These are phyloP conservation scores for Phaffia tasmanica DNA, from an alignment of 768 basidiomycete genomes.

Conservation along the genomic window DNA sequence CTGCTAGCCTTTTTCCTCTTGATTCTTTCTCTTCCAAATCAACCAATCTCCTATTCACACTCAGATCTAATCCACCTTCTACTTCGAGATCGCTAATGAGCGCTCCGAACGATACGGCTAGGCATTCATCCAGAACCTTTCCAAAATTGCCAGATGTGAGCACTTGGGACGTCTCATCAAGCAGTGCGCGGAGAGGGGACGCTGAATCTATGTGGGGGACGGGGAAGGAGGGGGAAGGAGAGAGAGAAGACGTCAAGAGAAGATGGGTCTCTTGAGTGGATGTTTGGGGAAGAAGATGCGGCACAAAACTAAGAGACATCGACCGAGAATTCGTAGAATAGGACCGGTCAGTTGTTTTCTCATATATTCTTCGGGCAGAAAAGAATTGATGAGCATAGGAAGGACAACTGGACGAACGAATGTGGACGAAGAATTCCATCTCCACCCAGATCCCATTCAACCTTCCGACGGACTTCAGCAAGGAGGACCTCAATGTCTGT, in stretches of 20 bases:
- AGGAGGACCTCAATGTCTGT: conserved; percentile 25
- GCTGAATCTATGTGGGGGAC: conserved; percentile 37
- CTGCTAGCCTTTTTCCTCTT: conserved; percentile 53
- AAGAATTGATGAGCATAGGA: not conserved
- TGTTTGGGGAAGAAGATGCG: conserved; percentile 64
- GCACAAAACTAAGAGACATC: conserved; percentile 48
- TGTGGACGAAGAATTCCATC: conserved; percentile 19
- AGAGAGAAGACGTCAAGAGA: conserved; percentile 43
- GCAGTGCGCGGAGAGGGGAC: conserved; percentile 51
- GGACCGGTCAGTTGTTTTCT: no score
- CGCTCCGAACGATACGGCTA: conserved; percentile 61
- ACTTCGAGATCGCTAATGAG: conserved; percentile 50
- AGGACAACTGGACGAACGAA: conserved; percentile 2
- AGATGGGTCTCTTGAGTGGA: conserved; percentile 54
- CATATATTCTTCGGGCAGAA: no score
- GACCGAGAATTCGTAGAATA: not conserved
- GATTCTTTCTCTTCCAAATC: conserved; percentile 32
- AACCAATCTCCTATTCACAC: conserved; percentile 26
- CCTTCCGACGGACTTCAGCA: conserved; percentile 17
- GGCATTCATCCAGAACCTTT: conserved; percentile 42
- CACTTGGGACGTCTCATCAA: conserved; percentile 56
- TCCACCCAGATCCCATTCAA: conserved; percentile 21
- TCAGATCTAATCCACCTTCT: conserved; percentile 33
- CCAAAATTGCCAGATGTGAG: conserved; percentile 59
- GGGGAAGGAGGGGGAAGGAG: conserved; percentile 34